A percentile compares a stretch with the other conserved stretches of the same genome.
Evolutionary conservation across 2,329 filamentous ascomycete species (phyloP).

Genomic region (Torrubiella hemipterigena): DNA sequence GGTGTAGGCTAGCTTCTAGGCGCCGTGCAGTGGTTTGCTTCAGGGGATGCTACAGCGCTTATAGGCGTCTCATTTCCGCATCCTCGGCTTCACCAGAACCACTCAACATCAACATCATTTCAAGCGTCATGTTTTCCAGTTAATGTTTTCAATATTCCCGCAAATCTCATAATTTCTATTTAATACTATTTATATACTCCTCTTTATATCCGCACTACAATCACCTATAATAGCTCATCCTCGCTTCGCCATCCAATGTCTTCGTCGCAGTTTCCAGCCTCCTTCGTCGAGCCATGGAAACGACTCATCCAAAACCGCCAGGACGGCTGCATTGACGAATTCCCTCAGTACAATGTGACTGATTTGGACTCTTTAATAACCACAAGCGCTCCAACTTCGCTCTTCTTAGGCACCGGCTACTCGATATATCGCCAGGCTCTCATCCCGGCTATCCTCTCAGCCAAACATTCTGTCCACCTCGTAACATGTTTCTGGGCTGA

Average conservation of each 20-base stretch:
- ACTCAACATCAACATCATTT: too few relatives aligned
- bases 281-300: conserved; percentile 26
- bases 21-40: too few relatives aligned
- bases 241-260: conserved; percentile 1
- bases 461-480: conserved; percentile 55
- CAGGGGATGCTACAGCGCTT: too few relatives aligned
- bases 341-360: conserved; percentile 35
- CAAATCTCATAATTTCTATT: too few relatives aligned
- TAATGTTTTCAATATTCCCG: too few relatives aligned
- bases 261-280: conserved; percentile 18
- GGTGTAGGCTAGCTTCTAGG: too few relatives aligned
- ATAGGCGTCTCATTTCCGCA: too few relatives aligned
- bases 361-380: conserved; percentile 35
- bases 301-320: conserved; percentile 18
- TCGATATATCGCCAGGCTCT: conserved; percentile 43
- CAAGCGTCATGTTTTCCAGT: too few relatives aligned
- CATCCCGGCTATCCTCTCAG: conserved; percentile 47
- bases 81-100: too few relatives aligned
- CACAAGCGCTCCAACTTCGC: conserved; percentile 30
- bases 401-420: conserved; percentile 45
- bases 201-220: too few relatives aligned
- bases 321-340: conserved; percentile 24
- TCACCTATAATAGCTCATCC: neutral
- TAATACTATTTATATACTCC: too few relatives aligned
- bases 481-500: conserved; percentile 76